phyloP scores from a whole-genome alignment of 306 rosid species.

The Vigna angularis region DNA sequence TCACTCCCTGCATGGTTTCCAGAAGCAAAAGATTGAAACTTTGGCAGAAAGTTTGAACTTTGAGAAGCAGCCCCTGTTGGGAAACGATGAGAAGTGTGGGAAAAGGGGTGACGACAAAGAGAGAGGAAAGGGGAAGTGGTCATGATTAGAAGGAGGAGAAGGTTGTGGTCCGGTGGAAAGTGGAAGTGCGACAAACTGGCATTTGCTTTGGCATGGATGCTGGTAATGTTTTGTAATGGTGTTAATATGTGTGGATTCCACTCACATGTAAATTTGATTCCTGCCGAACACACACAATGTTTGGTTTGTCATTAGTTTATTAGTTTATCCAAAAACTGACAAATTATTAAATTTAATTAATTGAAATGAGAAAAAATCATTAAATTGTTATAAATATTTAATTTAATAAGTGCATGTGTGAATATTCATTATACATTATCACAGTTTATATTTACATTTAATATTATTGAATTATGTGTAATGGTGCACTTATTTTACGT shows the following conservation, averaged over 20 bases:
- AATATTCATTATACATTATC: not conserved
- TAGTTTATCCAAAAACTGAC: not conserved
- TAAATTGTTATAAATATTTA: not conserved
- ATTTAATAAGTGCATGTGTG: not conserved
- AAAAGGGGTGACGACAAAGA: constrained; percentile 39
- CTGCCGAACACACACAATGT: not conserved
- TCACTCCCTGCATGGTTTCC: not conserved
- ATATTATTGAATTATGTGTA: not conserved
- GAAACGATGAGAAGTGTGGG: constrained; percentile 37
- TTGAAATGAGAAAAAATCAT: not conserved
- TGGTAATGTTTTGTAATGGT: not conserved
- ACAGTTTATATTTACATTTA: not conserved
- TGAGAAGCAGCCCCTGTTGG: constrained; percentile 24
- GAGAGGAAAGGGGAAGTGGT: constrained; percentile 49
- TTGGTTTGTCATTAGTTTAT: not conserved
- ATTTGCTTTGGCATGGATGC: not conserved
- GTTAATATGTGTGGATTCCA: constrained; percentile 55
- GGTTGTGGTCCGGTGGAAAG: not conserved
- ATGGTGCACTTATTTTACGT: no score
- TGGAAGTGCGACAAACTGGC: not conserved
- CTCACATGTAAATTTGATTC: constrained; percentile 47
- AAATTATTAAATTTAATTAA: constrained; percentile 1
- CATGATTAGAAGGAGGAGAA: constrained; percentile 37
- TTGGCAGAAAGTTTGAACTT: constrained; percentile 27
- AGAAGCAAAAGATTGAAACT: constrained; percentile 44